A percentile compares a stretch with the other conserved stretches of the same genome.
Conservation (phyloP, 2,329 filamentous ascomycete genomes). For the Chrysosporium queenslandicum region DNA sequence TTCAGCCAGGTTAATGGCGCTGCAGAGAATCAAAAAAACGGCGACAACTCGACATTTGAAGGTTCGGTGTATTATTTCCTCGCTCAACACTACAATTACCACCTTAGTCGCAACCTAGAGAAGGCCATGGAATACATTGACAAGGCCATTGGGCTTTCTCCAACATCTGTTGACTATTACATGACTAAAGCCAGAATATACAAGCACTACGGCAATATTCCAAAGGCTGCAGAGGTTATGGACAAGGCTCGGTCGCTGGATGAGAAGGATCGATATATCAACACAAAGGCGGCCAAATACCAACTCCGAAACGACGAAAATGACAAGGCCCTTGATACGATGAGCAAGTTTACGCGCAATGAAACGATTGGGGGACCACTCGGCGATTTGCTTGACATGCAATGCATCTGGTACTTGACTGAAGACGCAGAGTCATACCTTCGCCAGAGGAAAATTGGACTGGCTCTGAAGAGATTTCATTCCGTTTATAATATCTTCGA, state of each 20-base stretch:
- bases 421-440: conserved; percentile 88
- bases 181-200: conserved; percentile 93
- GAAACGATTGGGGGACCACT: conserved; percentile 81
- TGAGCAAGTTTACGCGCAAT: conserved; percentile 87
- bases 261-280: conserved; percentile 89
- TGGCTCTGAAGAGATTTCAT: conserved; percentile 88
- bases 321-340: conserved; percentile 72
- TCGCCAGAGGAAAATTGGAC: conserved; percentile 67
- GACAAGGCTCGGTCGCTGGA: conserved; percentile 77
- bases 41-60: conserved; percentile 52
- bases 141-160: conserved; percentile 67
- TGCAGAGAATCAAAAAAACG: conserved; percentile 39
- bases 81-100: conserved; percentile 93
- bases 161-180: conserved; percentile 77
- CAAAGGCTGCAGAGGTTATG: conserved; percentile 78
- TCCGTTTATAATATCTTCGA: conserved; percentile 88
- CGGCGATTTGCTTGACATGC: conserved; percentile 91
- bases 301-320: conserved; percentile 87
- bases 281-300: conserved; percentile 96
- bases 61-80: conserved; percentile 84
- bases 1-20: conserved; percentile 40
- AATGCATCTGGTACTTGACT: conserved; percentile 92
- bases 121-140: conserved; percentile 78
- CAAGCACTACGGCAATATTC: conserved; percentile 75
- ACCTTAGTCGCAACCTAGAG: conserved; percentile 68